Conservation (phyloP, 768 basidiomycete species). For the Pulveroboletus sp. region DNA sequence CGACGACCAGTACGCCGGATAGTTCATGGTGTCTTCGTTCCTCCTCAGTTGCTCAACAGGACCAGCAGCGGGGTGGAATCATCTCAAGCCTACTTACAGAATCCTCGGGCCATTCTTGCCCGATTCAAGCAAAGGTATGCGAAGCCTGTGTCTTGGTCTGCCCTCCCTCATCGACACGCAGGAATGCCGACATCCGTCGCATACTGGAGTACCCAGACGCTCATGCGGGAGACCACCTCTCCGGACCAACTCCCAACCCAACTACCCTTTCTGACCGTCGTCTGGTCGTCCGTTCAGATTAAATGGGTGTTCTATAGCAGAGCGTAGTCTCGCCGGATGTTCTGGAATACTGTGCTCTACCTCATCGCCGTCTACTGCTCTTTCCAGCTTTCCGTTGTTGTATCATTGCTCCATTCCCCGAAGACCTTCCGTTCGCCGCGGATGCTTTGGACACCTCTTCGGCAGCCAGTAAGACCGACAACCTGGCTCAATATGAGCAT, state of each 20-base stretch:
- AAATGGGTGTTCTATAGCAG: slow-evolving; percentile 7
- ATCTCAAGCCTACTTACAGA: slow-evolving; percentile 27
- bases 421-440: slow-evolving; percentile 15
- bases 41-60: slow-evolving; percentile 5
- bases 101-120: slow-evolving; percentile 47
- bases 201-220: slow-evolving; percentile 50
- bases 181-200: slow-evolving; percentile 51
- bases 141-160: not conserved
- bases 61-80: slow-evolving; percentile 20
- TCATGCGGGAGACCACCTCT: slow-evolving; percentile 1
- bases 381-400: slow-evolving; percentile 35
- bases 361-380: slow-evolving; percentile 32
- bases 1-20: slow-evolving; percentile 40
- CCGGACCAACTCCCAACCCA: slow-evolving; percentile 9
- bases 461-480: slow-evolving; percentile 41
- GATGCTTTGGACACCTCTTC: slow-evolving; percentile 35
- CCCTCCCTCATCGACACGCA: slow-evolving; percentile 22
- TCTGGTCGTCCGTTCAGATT: not conserved
- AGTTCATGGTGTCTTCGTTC: not conserved
- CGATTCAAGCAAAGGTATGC: slow-evolving; percentile 67
- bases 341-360: slow-evolving; percentile 1
- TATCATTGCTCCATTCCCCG: slow-evolving; percentile 16
- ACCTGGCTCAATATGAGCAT: slow-evolving; percentile 25
- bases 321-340: not conserved
- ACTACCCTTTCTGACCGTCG: slow-evolving; percentile 4